Evolutionary conservation across 805 yeast genomes (phyloP).

Genomic region (Metschnikowia baotianmanensis): DNA sequence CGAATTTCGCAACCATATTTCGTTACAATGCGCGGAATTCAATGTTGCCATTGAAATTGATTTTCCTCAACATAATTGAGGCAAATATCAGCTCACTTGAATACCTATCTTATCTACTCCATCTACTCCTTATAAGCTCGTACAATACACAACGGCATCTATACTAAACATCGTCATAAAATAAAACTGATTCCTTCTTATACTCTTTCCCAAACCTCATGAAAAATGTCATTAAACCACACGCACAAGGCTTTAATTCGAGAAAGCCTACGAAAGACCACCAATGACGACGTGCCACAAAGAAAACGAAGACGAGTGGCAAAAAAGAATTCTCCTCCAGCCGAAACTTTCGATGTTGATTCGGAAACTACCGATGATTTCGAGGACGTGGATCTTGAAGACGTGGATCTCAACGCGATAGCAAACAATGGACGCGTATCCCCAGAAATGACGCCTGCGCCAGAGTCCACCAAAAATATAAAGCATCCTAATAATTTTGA

Average conservation of each 20-base stretch:
- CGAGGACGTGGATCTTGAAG: conserved; percentile 16
- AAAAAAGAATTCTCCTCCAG: neutral
- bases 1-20: too few species aligned
- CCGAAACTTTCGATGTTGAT: conserved; percentile 9
- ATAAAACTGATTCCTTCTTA: neutral
- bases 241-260: conserved; percentile 16
- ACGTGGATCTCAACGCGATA: conserved; percentile 27
- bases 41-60: too few species aligned
- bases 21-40: too few species aligned
- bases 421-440: conserved; percentile 1
- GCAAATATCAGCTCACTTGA: too few species aligned
- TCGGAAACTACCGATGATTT: conserved; percentile 10
- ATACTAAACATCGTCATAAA: too few species aligned
- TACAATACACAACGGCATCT: too few species aligned
- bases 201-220: neutral
- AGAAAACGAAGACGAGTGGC: conserved; percentile 11
- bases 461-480: neutral
- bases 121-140: too few species aligned
- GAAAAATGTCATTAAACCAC: conserved; percentile 11
- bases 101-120: too few species aligned
- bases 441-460: neutral
- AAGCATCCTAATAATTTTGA: neutral
- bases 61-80: too few species aligned
- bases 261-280: conserved; percentile 9
- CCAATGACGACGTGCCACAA: neutral